Evolutionary conservation across 306 rosid species (phyloP), one percentile per base, ranked within the genome.

Genomic region (Cicer cuneatum): DNA sequence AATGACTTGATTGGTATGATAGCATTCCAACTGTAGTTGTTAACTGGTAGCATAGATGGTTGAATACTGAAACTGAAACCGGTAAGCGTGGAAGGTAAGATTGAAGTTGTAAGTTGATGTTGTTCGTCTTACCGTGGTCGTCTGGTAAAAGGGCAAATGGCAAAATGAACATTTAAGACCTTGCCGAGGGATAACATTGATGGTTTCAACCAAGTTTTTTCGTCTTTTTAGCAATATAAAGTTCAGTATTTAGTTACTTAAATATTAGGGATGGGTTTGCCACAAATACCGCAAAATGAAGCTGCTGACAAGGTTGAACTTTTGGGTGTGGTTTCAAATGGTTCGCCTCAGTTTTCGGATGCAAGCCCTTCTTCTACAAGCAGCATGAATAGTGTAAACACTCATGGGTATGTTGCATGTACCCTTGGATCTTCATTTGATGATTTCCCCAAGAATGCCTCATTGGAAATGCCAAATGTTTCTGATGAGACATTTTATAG

Each of bases 211-310:
- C 56, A 67, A 63, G 58, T 35, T 57, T 57, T 68, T 69, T 52
- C 45, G 60, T 52, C 57, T 53, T 69, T 77, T 53, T 54, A 41
- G 66, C 64, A 39, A n/a, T 74, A 54, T 74, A 47, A 54, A 80
- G 78, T 57, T 78, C 21, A 54, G 2, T 45, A 49, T 67, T 76
- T 42, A 65, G 71, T 42, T 10, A 43, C 10, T 19, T 67, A 29
- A 72, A 62, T 51, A 67, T 42, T 65, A 56, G 77, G 38, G 71
- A 95, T 95, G 99, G 99, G 99, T 54, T 85, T 95, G 85, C 99
- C 96, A 53, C 98, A 92, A 76, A 75, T 84, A 66, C 83, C 96
- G 12, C 19, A 53, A 5, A 72, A 79, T 86, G 92, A 80, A 84
- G 72, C 85, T 76, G 71, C 89, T 18, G 99, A 84, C 78, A 89